These are phyloP conservation scores for Nicotiana knightiana DNA, from an alignment of 257 asterid species.

Conservation along the genomic window DNA sequence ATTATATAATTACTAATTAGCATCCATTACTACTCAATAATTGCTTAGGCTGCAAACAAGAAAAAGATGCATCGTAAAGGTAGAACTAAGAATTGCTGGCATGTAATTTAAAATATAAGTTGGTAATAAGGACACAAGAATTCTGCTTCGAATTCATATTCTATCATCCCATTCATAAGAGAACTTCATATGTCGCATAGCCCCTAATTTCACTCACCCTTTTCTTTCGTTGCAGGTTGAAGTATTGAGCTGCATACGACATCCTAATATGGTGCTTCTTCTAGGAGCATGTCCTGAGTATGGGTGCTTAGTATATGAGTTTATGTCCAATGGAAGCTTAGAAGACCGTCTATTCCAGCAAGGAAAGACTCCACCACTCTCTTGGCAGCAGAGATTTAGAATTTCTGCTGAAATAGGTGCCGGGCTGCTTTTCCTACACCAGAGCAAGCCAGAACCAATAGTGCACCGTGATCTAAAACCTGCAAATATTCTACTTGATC, in stretches of 20 bases:
- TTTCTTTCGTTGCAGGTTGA: constrained; percentile 48
- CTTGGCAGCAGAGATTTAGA: constrained; percentile 83
- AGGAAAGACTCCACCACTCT: constrained; percentile 60
- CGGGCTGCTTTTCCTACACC: constrained; percentile 88
- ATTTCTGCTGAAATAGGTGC: constrained; percentile 82
- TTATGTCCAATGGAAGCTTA: constrained; percentile 84
- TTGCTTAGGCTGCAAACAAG: not conserved
- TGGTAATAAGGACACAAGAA: not conserved
- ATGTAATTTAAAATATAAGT: not conserved
- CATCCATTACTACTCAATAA: not conserved
- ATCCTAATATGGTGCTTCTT: constrained; percentile 94
- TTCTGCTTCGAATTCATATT: not conserved
- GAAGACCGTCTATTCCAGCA: constrained; percentile 69
- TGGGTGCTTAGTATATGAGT: constrained; percentile 88
- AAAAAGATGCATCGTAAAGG: not conserved
- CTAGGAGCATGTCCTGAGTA: constrained; percentile 97
- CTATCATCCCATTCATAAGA: not conserved
- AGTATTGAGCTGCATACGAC: constrained; percentile 81
- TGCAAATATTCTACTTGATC: constrained; percentile 74
- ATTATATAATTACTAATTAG: not conserved
- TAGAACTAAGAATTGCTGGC: not conserved
- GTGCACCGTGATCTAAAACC: constrained; percentile 93
- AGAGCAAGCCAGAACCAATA: constrained; percentile 87
- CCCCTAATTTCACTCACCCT: not conserved
- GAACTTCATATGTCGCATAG: not conserved